Evolutionary conservation across 139 green algal genomes (phyloP), one percentile per base, ranked within the genome.

Genomic region (Micractinium conductrix): DNA sequence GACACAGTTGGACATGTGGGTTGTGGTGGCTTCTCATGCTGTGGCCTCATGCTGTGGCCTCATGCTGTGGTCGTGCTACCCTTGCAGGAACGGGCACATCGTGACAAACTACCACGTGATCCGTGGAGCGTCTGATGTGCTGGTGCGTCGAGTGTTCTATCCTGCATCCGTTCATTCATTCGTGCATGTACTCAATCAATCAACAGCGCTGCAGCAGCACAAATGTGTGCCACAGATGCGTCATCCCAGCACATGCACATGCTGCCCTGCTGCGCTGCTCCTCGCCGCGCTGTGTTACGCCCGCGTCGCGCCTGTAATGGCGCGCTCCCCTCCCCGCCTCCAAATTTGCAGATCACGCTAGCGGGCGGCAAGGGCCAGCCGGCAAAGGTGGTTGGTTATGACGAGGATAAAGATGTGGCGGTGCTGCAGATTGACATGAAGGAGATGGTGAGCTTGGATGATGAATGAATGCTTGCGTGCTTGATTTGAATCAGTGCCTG

Each of bases 21-120:
- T n/a, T n/a, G n/a, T n/a, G n/a, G n/a, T n/a, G n/a, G n/a, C n/a
- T n/a, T n/a, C n/a, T n/a, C n/a, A n/a, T n/a, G n/a, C n/a, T n/a
- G n/a, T n/a, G n/a, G n/a, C n/a, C n/a, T n/a, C n/a, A n/a, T n/a
- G n/a, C n/a, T n/a, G n/a, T n/a, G n/a, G n/a, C n/a, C n/a, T n/a
- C n/a, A n/a, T n/a, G n/a, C n/a, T n/a, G n/a, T n/a, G n/a, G n/a
- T n/a, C n/a, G n/a, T n/a, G n/a, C n/a, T n/a, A n/a, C n/a, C n/a
- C n/a, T n/a, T n/a, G n/a, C n/a, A n/a, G n/a, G n/a, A n/a, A 89
- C 7, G 93, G 93, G 22, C 94, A 96, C 65, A 90, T 97, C 67
- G 92, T 97, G 2, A 97, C 94, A 1, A 93, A 93, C 62, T 95
- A 90, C 73, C 94, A 96, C 62, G 90, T 96, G 24, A 88, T 95